Conservation (phyloP, 495 filamentous ascomycete species). For the Chaetomium cochliodes region DNA sequence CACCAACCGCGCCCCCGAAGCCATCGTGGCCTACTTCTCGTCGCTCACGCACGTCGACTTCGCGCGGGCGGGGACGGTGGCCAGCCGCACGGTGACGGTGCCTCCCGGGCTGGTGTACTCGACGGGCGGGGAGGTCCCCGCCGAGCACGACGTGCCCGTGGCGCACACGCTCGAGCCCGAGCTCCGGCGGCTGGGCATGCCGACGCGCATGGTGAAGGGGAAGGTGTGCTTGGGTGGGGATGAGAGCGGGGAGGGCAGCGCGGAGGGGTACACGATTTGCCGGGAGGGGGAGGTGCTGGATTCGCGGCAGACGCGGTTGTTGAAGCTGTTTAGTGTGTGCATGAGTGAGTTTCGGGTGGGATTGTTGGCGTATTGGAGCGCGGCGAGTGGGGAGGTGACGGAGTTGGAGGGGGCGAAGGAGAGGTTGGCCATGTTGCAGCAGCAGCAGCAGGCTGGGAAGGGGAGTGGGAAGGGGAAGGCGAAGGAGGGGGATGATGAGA, state of each 20-base stretch:
- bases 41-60: constrained; percentile 71
- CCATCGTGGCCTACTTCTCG: constrained; percentile 67
- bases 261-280: constrained; percentile 66
- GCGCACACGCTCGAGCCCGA: constrained; percentile 85
- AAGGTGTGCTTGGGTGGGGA: constrained; percentile 79
- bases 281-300: constrained; percentile 78
- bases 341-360: constrained; percentile 84
- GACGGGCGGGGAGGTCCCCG: constrained; percentile 71
- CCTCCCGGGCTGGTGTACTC: constrained; percentile 75
- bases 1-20: constrained; percentile 65
- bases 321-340: constrained; percentile 90
- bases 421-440: constrained; percentile 24
- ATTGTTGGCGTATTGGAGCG: constrained; percentile 72
- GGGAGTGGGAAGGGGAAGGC: constrained; percentile 21
- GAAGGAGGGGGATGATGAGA: constrained; percentile 24
- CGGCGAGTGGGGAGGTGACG: constrained; percentile 57
- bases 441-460: constrained; percentile 29
- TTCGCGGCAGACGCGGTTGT: constrained; percentile 80
- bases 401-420: constrained; percentile 46
- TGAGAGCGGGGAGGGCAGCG: constrained; percentile 46
- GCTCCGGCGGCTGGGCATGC: constrained; percentile 81
- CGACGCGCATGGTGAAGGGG: constrained; percentile 82
- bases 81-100: constrained; percentile 70
- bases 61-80: constrained; percentile 78
- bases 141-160: constrained; percentile 78